Percentiles rank a stretch among this genome's conserved stretches.
phyloP scores from a whole-genome alignment of 164 flowering plant species.

The Liriodendron chinense region DNA sequence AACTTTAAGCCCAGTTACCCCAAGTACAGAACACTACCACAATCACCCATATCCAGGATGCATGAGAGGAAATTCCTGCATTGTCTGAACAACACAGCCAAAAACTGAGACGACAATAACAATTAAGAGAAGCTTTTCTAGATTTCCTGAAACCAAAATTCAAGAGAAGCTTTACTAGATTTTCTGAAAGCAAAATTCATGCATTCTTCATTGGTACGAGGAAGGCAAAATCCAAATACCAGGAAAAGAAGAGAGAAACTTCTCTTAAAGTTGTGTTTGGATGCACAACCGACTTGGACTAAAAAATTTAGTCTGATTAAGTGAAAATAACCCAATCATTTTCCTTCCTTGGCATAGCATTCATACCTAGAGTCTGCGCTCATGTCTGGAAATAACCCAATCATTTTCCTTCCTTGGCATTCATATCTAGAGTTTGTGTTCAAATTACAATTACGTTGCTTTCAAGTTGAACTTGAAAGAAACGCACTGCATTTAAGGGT shows the following conservation, averaged over 20 bases:
- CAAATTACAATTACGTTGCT: not conserved
- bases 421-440: not conserved
- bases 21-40: not conserved
- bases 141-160: not conserved
- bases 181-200: not conserved
- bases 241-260: not conserved
- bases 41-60: not conserved
- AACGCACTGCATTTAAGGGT: no score
- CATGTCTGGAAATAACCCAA: not conserved
- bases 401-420: not conserved
- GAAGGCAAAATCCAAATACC: not conserved
- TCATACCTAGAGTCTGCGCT: no score
- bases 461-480: no score
- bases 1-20: no score
- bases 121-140: not conserved
- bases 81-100: not conserved
- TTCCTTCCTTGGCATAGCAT: no score
- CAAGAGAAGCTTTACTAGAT: no score
- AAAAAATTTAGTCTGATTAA: no score
- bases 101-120: not conserved
- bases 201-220: not conserved
- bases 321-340: no score
- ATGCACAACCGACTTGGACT: no score
- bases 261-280: not conserved
- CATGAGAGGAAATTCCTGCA: not conserved